Evolutionary conservation across 306 rosid species (phyloP).

Genomic region (Inga leiocalycina): DNA sequence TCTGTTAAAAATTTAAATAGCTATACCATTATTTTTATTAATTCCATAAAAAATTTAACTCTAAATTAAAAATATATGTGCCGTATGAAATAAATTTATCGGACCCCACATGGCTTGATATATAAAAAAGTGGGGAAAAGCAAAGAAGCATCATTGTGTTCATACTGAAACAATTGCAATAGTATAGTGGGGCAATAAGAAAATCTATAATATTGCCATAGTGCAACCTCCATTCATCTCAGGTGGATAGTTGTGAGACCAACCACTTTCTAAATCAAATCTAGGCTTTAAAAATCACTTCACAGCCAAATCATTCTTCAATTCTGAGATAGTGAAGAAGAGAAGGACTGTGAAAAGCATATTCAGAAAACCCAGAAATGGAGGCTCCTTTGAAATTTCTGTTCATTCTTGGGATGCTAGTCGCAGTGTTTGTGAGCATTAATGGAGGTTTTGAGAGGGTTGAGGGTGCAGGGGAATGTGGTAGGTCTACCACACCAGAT

Average conservation of each 20-base stretch:
- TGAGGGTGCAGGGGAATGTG: slow-evolving; percentile 62
- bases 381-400: slow-evolving; percentile 41
- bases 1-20: neutral
- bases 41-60: neutral
- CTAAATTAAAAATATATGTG: neutral
- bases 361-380: slow-evolving; percentile 21
- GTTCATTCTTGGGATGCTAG: slow-evolving; percentile 46
- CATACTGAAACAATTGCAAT: slow-evolving; percentile 21
- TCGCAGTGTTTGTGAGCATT: slow-evolving; percentile 29
- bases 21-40: neutral
- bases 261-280: slow-evolving; percentile 33
- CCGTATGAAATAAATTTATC: neutral
- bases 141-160: slow-evolving; percentile 25
- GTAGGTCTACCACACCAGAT: slow-evolving; percentile 55
- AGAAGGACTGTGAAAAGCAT: neutral
- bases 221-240: slow-evolving; percentile 58
- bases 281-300: slow-evolving; percentile 43
- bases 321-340: neutral
- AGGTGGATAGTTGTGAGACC: neutral
- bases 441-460: slow-evolving; percentile 26
- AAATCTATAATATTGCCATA: slow-evolving; percentile 25
- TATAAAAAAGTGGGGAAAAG: neutral
- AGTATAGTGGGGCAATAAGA: slow-evolving; percentile 37
- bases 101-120: neutral
- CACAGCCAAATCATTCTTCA: neutral